A percentile compares a stretch with the other conserved stretches of the same genome.
phyloP scores from a whole-genome alignment of 495 filamentous ascomycete species.

The Hamigera avellanea region DNA sequence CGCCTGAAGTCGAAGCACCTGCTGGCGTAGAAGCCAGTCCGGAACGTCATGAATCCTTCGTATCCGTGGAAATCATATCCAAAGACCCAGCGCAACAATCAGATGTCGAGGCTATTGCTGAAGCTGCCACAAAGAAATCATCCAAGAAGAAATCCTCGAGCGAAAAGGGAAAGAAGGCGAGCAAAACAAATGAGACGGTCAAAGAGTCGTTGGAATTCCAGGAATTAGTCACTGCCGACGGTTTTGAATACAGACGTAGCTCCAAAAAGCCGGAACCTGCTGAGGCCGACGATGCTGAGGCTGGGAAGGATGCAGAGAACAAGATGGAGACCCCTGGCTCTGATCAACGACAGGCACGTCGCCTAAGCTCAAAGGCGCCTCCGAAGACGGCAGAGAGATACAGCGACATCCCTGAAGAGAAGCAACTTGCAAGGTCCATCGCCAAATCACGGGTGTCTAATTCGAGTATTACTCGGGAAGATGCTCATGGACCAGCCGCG shows the following conservation, averaged over 20 bases:
- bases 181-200: constrained; percentile 14
- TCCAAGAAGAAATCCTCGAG: constrained; percentile 30
- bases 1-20: constrained; percentile 15
- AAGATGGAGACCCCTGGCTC: constrained; percentile 1
- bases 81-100: constrained; percentile 25
- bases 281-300: constrained; percentile 15
- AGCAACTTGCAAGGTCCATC: constrained; percentile 24
- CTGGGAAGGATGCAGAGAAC: constrained; percentile 1
- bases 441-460: constrained; percentile 13
- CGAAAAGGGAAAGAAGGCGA: constrained; percentile 41
- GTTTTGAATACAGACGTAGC: background rate
- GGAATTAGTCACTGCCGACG: background rate
- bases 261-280: constrained; percentile 11
- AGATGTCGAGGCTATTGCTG: constrained; percentile 17
- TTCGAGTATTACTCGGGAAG: constrained; percentile 2
- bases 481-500: constrained; percentile 4
- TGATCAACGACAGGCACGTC: constrained; percentile 4
- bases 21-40: constrained; percentile 26
- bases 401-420: constrained; percentile 33
- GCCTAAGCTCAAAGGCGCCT: constrained; percentile 21
- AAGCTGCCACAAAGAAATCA: constrained; percentile 17
- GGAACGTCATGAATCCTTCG: constrained; percentile 25
- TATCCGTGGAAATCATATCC: constrained; percentile 24
- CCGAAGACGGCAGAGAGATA: constrained; percentile 33
- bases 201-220: background rate